Percentiles rank a stretch among this genome's conserved stretches.
Conservation (phyloP, 2,329 filamentous ascomycete species). For the Colletotrichum sp. region DNA sequence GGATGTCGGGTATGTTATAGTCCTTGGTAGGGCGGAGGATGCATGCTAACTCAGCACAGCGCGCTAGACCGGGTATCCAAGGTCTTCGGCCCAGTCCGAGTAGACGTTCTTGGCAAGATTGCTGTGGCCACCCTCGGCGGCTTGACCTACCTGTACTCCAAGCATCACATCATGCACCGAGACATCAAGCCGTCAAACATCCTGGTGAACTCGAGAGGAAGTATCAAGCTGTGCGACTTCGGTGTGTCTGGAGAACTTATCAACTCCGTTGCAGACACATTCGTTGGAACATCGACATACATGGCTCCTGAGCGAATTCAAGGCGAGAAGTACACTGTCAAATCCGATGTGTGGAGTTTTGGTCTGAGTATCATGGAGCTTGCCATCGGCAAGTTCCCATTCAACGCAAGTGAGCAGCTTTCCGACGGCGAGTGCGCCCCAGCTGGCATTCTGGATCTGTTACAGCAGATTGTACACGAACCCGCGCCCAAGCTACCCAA, state of each 20-base stretch:
- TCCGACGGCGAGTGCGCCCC: conserved; percentile 81
- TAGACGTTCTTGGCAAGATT: conserved; percentile 97
- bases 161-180: conserved; percentile 98
- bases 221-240: conserved; percentile 98
- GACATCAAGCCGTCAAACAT: conserved; percentile 99
- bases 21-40: not conserved
- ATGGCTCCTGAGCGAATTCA: conserved; percentile 99
- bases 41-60: conserved; percentile 50
- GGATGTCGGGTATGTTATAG: conserved; percentile 87
- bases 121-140: conserved; percentile 94
- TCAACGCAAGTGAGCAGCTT: conserved; percentile 74
- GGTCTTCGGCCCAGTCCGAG: conserved; percentile 91
- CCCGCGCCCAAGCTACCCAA: conserved; percentile 92
- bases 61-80: conserved; percentile 93
- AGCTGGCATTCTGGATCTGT: conserved; percentile 91
- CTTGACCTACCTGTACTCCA: conserved; percentile 91
- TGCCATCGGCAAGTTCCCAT: conserved; percentile 96
- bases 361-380: conserved; percentile 95
- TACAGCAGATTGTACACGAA: conserved; percentile 98
- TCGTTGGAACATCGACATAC: conserved; percentile 98
- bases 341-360: conserved; percentile 99
- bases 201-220: conserved; percentile 89
- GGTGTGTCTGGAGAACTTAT: conserved; percentile 98
- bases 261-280: conserved; percentile 97
- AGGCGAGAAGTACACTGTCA: conserved; percentile 95